Conservation (phyloP, 768 basidiomycete species). For the Albatrellus ellisii region DNA sequence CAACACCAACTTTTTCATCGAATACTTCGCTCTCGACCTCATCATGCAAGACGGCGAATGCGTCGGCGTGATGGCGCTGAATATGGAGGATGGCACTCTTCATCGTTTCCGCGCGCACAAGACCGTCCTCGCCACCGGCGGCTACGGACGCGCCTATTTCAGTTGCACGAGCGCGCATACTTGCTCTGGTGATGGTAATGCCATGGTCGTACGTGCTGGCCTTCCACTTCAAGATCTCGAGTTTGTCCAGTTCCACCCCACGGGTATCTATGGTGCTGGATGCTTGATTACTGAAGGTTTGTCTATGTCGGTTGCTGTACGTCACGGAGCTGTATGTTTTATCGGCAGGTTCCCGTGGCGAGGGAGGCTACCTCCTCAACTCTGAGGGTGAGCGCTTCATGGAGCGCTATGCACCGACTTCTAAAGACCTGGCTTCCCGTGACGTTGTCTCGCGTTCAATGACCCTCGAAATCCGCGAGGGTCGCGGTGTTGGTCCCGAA, state of each 20-base stretch:
- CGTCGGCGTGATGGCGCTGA: constrained; percentile 97
- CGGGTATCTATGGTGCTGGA: constrained; percentile 98
- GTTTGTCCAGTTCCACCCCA: constrained; percentile 99
- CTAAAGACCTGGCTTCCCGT: constrained; percentile 98
- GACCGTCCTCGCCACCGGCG: constrained; percentile 96
- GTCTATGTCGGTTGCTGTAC: not conserved
- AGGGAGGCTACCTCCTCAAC: constrained; percentile 97
- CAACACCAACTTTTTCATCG: constrained; percentile 99
- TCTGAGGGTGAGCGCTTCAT: constrained; percentile 99
- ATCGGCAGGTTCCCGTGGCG: constrained; percentile 84
- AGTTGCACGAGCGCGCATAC: constrained; percentile 98
- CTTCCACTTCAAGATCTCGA: constrained; percentile 94
- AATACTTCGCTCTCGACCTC: constrained; percentile 98
- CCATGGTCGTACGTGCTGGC: constrained; percentile 95
- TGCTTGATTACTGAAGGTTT: constrained; percentile 96
- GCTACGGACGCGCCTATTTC: constrained; percentile 97
- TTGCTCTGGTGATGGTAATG: constrained; percentile 97
- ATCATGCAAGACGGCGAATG: constrained; percentile 99
- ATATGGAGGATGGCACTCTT: constrained; percentile 99
- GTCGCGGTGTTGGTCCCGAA: constrained; percentile 96
- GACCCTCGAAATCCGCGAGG: constrained; percentile 98
- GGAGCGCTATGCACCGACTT: constrained; percentile 99
- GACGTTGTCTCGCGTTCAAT: constrained; percentile 99
- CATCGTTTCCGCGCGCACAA: constrained; percentile 98
- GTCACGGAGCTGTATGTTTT: constrained; percentile 3